These are phyloP conservation scores for Hortiboletus campestris DNA, from an alignment of 768 basidiomycete species.

Conservation along the genomic window DNA sequence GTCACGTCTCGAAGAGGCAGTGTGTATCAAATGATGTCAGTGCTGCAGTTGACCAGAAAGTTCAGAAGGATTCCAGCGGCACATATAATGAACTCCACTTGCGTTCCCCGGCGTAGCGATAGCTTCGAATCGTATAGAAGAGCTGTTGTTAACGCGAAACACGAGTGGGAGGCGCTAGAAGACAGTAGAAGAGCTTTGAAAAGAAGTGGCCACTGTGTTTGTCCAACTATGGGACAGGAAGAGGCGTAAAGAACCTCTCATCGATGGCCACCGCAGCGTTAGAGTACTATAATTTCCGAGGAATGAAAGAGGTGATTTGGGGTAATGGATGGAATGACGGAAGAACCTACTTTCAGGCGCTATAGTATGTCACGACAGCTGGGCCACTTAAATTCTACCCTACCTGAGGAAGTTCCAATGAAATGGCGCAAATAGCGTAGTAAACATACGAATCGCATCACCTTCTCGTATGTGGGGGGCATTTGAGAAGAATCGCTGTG, in stretches of 20 bases:
- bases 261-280: conserved; percentile 7
- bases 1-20: conserved; percentile 9
- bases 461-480: conserved; percentile 21
- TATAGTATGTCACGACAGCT: conserved; percentile 1
- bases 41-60: conserved; percentile 11
- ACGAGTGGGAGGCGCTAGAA: conserved; percentile 12
- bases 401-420: conserved; percentile 22
- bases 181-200: not conserved
- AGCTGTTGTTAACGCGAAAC: not conserved
- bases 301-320: conserved; percentile 21
- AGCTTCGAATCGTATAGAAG: conserved; percentile 13
- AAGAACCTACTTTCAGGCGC: conserved; percentile 7
- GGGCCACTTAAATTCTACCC: conserved; percentile 7
- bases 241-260: conserved; percentile 12
- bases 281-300: conserved; percentile 26
- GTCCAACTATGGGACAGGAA: conserved; percentile 1
- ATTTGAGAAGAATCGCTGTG: conserved; percentile 18
- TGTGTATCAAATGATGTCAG: conserved; percentile 28
- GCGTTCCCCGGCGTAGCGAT: conserved; percentile 9
- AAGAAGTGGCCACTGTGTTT: conserved; percentile 4
- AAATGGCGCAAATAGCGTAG: conserved; percentile 20
- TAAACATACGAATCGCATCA: conserved; percentile 21
- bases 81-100: conserved; percentile 17
- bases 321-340: conserved; percentile 13
- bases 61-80: conserved; percentile 9